Conservation (phyloP, 768 basidiomycete species). For the Cystofilobasidium macerans region DNA sequence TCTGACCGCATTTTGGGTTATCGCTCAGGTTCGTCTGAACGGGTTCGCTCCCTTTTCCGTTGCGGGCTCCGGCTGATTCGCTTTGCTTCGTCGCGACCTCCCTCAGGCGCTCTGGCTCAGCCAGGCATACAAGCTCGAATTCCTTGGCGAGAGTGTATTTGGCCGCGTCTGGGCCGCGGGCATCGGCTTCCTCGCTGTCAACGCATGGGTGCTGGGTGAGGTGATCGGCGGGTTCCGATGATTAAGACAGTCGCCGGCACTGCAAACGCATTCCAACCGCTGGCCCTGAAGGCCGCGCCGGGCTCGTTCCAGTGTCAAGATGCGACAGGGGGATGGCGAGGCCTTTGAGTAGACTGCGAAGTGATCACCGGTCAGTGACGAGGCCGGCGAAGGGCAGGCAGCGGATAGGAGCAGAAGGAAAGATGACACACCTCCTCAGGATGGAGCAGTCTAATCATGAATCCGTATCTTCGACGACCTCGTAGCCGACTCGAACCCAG, state of each 20-base stretch:
- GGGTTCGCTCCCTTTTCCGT: not conserved
- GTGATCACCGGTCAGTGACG: too few species aligned
- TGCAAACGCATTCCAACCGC: too few species aligned
- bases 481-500: constrained; percentile 39
- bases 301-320: too few species aligned
- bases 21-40: constrained; percentile 45
- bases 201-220: constrained; percentile 65
- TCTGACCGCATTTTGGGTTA: constrained; percentile 56
- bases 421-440: too few species aligned
- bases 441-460: too few species aligned
- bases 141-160: constrained; percentile 65
- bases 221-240: constrained; percentile 43
- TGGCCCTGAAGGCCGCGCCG: too few species aligned
- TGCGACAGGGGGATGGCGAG: too few species aligned
- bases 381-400: too few species aligned
- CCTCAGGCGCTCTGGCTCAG: constrained; percentile 78
- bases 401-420: too few species aligned
- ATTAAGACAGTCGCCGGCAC: too few species aligned
- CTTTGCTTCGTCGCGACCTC: not conserved
- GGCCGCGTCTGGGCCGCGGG: constrained; percentile 67
- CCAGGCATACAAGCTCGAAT: constrained; percentile 85
- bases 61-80: not conserved
- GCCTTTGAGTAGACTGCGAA: too few species aligned
- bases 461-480: constrained; percentile 37
- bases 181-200: constrained; percentile 59